A percentile compares a stretch with the other conserved stretches of the same genome.
Evolutionary conservation across 2,329 filamentous ascomycete genomes (phyloP).

Genomic region (Graphilbum ipis-grandicollis): DNA sequence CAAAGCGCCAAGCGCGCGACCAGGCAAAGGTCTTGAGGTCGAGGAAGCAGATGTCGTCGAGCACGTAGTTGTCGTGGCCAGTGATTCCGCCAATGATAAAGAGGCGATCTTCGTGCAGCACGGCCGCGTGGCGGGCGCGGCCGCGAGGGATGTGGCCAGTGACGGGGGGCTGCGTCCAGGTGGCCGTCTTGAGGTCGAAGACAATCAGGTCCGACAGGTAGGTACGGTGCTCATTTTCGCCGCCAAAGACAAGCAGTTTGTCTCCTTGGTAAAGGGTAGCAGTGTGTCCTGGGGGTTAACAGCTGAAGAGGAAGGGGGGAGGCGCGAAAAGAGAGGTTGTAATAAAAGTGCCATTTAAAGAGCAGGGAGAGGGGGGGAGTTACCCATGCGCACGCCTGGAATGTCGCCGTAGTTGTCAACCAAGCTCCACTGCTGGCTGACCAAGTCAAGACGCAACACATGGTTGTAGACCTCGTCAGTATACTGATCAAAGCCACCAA

Average conservation of each 20-base stretch:
- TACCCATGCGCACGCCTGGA: conserved; percentile 91
- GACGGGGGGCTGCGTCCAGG: conserved; percentile 87
- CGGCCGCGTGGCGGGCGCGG: conserved; percentile 79
- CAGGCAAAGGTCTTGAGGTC: conserved; percentile 96
- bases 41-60: conserved; percentile 92
- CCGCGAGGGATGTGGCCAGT: conserved; percentile 75
- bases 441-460: conserved; percentile 73
- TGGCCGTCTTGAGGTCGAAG: conserved; percentile 83
- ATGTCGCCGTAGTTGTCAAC: conserved; percentile 99
- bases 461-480: conserved; percentile 99
- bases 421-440: conserved; percentile 80
- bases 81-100: conserved; percentile 95
- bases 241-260: conserved; percentile 93
- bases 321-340: not conserved
- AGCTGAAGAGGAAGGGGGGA: not conserved
- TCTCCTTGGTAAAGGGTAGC: conserved; percentile 85
- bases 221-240: conserved; percentile 92
- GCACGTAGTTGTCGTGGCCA: conserved; percentile 75
- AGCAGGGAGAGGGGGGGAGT: conserved; percentile 14
- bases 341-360: not conserved
- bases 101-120: conserved; percentile 89
- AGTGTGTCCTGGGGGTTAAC: conserved; percentile 53
- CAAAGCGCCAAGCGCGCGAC: conserved; percentile 92
- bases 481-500: conserved; percentile 96
- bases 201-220: conserved; percentile 93